Base-by-base conservation (phyloP, 768 basidiomycete species). In the Phaeolepiota aurea region DNA sequence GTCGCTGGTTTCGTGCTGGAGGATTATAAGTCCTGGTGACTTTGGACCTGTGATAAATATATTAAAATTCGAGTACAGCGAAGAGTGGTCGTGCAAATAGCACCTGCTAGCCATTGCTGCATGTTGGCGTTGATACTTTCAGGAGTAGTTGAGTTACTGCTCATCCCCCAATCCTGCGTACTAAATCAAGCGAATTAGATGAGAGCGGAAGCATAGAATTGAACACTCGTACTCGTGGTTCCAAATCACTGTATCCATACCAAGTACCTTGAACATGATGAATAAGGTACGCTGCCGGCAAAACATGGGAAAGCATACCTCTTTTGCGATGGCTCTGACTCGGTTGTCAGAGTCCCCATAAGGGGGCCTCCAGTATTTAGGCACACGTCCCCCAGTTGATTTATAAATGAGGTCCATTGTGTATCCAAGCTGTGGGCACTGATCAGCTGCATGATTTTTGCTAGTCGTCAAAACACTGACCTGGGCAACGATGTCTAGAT, bases 331-430 rank as follows among this genome's bases (percentile, higher is more conserved):
- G 3, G 90, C 80, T 25, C 76, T 69, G 21, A 94, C 87, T 36
- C 93, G 76, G 58, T 72, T 75, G 54, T 98, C 93, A 33, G 74
- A 73, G 56, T 93, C 86, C 22, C 87, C 88, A 54, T 76, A 90
- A 5, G 89, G 89, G 1, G 88, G 88, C n/a, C 89, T 65, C 91
- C 91, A 96, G 68, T 71, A 92, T 35, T 61, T 62, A 1, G 74
- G 69, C 9, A 80, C 50, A 10, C 76, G 73, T 3, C 93, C 93
- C 25, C 84, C 83, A 3, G 82, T 87, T 1, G 79, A 79, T 55
- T 90, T 80, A 48, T 80, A 76, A 45, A 92, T 83, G 46, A 92
- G 61, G 56, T 79, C 74, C 63, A 82, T 71, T 3, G 86, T 79
- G 81, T 83, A 91, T 9, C 88, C 89, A 41, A 92, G 67, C 68